A percentile compares a stretch with the other conserved stretches of the same genome.
Evolutionary conservation across 306 rosid genomes (phyloP).

Genomic region (Quillaja saponaria): DNA sequence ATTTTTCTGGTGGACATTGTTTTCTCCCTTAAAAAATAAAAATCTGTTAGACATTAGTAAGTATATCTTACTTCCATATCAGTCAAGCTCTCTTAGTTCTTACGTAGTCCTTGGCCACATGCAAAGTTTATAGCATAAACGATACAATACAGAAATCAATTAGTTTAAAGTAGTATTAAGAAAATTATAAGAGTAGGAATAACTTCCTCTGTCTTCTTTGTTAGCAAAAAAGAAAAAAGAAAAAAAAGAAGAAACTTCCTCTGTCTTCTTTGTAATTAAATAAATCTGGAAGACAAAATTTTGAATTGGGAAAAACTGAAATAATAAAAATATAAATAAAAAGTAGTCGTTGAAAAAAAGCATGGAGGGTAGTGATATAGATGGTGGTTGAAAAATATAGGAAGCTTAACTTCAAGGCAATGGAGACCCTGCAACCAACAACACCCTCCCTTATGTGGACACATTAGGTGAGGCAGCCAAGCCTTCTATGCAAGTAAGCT

Average conservation of each 20-base stretch:
- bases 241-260: conserved; percentile 8
- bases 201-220: neutral
- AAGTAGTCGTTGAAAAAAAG: conserved; percentile 34
- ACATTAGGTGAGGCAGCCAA: conserved; percentile 45
- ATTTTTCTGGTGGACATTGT: no score
- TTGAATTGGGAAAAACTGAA: no score
- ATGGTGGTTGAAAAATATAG: conserved; percentile 50
- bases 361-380: neutral
- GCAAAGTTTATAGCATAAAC: conserved; percentile 14
- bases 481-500: conserved; percentile 11
- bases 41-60: neutral
- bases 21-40: no score
- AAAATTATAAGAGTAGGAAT: neutral
- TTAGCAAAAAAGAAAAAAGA: neutral
- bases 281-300: no score
- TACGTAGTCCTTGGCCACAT: conserved; percentile 21
- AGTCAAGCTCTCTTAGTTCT: conserved; percentile 15
- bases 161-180: neutral
- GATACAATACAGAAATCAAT: conserved; percentile 6
- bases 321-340: no score
- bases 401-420: conserved; percentile 97
- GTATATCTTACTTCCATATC: conserved; percentile 25
- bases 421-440: conserved; percentile 81
- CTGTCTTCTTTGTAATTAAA: no score
- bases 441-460: conserved; percentile 52